Evolutionary conservation across 1,139 yeast genomes (phyloP), one percentile per base, ranked within the genome.

Genomic region (Maudiozyma humilis): DNA sequence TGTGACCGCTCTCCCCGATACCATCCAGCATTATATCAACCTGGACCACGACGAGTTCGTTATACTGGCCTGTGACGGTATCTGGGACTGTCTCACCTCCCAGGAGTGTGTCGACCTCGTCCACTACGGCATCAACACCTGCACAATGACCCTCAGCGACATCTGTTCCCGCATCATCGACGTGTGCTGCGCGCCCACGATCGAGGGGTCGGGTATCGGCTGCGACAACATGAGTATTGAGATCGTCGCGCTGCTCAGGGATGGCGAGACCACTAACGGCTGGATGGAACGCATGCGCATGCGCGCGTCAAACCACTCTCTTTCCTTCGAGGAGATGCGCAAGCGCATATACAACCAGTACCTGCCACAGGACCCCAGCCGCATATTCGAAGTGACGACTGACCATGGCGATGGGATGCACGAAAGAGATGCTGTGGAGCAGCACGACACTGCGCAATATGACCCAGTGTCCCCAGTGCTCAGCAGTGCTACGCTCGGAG

Each of bases 201-300:
- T 88, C 25, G 93, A 84, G 54, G 94, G 95, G 46, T 76, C 91
- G 13, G 98, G 98, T 45, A 85, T 91, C 55, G 98, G 99, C 34
- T 91, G 98, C 70, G 98, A 91, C 69, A 91, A 91, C 67, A 91
- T 91, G 98, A 88, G 96, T 41, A 84, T 89, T 50, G 76, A 84
- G 52, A 79, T 91, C 57, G 95, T 91, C 44, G 98, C 96, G 5
- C 67, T 91, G 48, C 73, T 93, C 54, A 81, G 82, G 56, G 69
- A 74, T 44, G 76, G 78, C 41, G 80, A 80, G 63, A 76, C 93
- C 39, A 70, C 84, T 55, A 91, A 84, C 43, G 79, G 87, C 60
- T 93, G 98, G 99, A 83, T 84, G 60, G 72, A 75, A 36, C 78
- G 83, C 55, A 75, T 84, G 59, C 75, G 78, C 57, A 68, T 71